These are phyloP conservation scores for Rhizopogon sp. DNA, from an alignment of 768 basidiomycete genomes.

Conservation along the genomic window DNA sequence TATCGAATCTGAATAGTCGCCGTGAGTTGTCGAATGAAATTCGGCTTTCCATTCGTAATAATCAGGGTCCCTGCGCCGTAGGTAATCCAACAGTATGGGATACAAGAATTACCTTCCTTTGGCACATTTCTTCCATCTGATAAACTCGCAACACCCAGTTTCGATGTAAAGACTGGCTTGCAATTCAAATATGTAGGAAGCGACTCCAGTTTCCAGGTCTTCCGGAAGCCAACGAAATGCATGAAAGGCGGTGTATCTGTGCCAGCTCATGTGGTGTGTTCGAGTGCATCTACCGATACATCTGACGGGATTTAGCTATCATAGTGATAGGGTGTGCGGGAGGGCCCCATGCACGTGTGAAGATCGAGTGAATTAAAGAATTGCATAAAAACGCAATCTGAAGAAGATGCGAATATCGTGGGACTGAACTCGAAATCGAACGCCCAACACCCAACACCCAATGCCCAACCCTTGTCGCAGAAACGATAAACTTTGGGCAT, in stretches of 20 bases:
- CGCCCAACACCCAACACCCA: too few species aligned
- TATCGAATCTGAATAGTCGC: background rate
- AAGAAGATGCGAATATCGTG: background rate
- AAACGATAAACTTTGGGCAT: too few species aligned
- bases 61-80: background rate
- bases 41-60: background rate
- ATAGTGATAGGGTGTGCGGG: background rate
- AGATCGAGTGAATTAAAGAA: background rate
- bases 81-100: background rate
- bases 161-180: background rate
- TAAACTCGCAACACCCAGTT: background rate
- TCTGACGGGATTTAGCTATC: background rate
- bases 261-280: too few species aligned
- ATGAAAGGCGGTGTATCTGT: background rate
- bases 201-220: background rate
- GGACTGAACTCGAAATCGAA: background rate
- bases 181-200: background rate
- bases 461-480: too few species aligned
- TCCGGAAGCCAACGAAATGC: background rate
- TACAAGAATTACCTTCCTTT: background rate
- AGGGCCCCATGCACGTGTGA: too few species aligned
- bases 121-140: background rate
- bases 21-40: background rate
- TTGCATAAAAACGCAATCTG: background rate
- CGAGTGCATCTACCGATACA: too few species aligned